Evolutionary conservation across 2,329 filamentous ascomycete genomes (phyloP), one percentile per base, ranked within the genome.

Genomic region (Sporothrix pallida): DNA sequence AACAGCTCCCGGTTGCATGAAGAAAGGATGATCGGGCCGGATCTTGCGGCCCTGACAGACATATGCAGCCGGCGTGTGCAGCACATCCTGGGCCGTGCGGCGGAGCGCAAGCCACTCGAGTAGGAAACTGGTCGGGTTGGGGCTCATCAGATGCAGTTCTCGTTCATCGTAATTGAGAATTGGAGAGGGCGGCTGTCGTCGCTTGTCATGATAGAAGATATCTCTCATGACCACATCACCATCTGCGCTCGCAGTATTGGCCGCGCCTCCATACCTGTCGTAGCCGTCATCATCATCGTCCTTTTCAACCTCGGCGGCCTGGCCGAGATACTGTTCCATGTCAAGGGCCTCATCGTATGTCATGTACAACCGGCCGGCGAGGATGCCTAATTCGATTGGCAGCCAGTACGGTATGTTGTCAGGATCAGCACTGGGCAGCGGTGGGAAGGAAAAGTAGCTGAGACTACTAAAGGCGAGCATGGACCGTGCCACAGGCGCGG

Each of bases 321-420:
- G 79, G 0, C 80, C 81, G 2, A 86, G 76, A 17, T 83, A 78
- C 0, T 73, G 52, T 12, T 78, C 78, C 3, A 87, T 75, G 0
- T 75, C 58, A 0, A 71, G 46, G 60, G 85, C 84, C 69, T 91
- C 88, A 0, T 80, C 74, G 77, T 81, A 88, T 0, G 85, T 82
- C 72, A 91, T 86, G 76, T 92, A 92, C 0, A 92, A 81, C 0
- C 89, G 83, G 0, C 90, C 90, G 0, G 88, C 83, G 65, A 91
- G 83, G 4, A 92, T 82, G 0, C 90, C 90, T 0, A 92, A 77
- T 76, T 92, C 87, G 0, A 88, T 83, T 0, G 79, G 81, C 0
- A 92, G 80, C 87, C 87, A 90, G 0, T 73, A 20, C 0, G 90
- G 89, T 0, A 85, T 79, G 1, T 75, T 63, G 23, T 26, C 23